Evolutionary conservation across 352 stramenopile species (phyloP).

Genomic region (Pythium dissotocum): DNA sequence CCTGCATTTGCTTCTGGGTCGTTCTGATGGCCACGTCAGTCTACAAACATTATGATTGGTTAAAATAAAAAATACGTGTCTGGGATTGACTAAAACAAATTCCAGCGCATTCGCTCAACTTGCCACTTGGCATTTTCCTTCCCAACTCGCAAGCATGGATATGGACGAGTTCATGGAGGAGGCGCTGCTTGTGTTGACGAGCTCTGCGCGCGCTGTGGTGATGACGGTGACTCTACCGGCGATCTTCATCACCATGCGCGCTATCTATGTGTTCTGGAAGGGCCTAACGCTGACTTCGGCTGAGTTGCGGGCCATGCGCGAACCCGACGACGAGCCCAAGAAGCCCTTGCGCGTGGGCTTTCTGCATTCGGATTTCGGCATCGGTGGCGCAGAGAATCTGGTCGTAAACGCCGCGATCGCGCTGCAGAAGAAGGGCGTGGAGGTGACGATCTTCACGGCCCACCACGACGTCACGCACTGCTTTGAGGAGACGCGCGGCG

Average conservation of each 20-base stretch:
- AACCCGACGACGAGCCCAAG: background rate
- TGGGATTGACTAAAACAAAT: background rate
- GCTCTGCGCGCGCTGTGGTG: background rate
- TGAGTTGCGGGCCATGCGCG: background rate
- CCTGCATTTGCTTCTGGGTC: too few relatives aligned
- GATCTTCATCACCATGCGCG: background rate
- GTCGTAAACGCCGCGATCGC: slow-evolving; percentile 91
- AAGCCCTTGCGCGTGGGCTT: slow-evolving; percentile 86
- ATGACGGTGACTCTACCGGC: background rate
- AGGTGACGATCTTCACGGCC: slow-evolving; percentile 95
- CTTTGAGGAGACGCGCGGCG: slow-evolving; percentile 92
- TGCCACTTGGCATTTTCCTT: background rate
- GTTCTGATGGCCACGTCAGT: background rate
- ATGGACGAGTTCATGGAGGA: slow-evolving; percentile 5
- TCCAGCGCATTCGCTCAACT: background rate
- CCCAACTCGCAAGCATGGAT: background rate
- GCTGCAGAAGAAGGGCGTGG: slow-evolving; percentile 77
- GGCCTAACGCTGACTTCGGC: slow-evolving; percentile 9
- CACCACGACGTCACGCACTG: slow-evolving; percentile 94
- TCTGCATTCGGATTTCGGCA: slow-evolving; percentile 98
- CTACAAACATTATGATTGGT: background rate
- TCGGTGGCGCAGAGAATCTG: slow-evolving; percentile 95
- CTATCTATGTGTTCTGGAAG: slow-evolving; percentile 8
- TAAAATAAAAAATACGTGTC: background rate
- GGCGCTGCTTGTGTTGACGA: slow-evolving; percentile 1